Evolutionary conservation across 352 stramenopile species (phyloP).

Genomic region (Hyaloperonospora arabidopsidis): DNA sequence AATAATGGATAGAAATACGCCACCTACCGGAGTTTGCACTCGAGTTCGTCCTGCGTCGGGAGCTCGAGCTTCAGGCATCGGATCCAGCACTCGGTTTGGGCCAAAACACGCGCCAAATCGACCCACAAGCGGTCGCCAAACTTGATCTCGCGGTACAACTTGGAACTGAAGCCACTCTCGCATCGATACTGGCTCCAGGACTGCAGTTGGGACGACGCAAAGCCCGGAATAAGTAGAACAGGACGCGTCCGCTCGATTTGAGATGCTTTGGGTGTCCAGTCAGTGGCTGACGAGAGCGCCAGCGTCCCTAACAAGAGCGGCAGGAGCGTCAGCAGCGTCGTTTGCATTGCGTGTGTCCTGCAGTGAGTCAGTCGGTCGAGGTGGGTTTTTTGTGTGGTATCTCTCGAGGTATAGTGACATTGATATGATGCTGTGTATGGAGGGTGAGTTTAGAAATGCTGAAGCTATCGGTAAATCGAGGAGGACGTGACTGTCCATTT

Average conservation of each 20-base stretch:
- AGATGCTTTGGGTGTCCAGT: background rate
- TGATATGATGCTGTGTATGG: too few species aligned
- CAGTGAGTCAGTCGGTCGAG: too few species aligned
- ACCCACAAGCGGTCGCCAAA: constrained; percentile 74
- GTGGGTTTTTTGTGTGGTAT: too few species aligned
- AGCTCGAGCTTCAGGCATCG: constrained; percentile 69
- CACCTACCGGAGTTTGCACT: constrained; percentile 63
- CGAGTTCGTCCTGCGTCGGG: constrained; percentile 54
- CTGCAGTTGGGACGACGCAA: constrained; percentile 72
- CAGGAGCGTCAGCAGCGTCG: constrained; percentile 1
- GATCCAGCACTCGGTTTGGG: constrained; percentile 71
- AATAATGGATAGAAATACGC: too few species aligned
- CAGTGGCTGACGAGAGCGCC: background rate
- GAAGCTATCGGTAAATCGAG: too few species aligned
- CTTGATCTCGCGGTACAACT: constrained; percentile 68
- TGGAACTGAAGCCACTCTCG: constrained; percentile 58
- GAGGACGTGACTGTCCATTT: too few species aligned
- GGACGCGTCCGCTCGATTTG: constrained; percentile 31
- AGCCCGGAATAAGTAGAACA: constrained; percentile 68
- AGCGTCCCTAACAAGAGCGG: constrained; percentile 7
- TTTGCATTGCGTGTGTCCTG: too few species aligned
- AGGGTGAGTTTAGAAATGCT: too few species aligned
- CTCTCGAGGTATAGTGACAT: too few species aligned
- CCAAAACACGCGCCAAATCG: constrained; percentile 59
- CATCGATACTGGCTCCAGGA: constrained; percentile 57